Conservation (phyloP, 129 eudicot genomes). For the Flaveria ramosissima region DNA sequence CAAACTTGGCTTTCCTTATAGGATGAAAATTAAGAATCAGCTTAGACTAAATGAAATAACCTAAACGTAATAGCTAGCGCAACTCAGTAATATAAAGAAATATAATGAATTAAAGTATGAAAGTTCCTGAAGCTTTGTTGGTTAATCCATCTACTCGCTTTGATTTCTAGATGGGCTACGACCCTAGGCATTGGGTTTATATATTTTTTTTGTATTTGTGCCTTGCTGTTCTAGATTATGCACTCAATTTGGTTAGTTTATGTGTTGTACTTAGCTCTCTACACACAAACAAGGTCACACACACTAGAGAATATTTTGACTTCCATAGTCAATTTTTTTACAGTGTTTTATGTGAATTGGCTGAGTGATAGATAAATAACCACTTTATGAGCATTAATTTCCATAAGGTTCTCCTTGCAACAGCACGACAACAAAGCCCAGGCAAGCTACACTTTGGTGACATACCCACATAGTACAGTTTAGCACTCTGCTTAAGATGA, state of each 20-base stretch:
- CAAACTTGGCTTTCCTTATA: background rate
- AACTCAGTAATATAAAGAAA: background rate
- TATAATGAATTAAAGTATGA: background rate
- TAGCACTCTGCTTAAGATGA: background rate
- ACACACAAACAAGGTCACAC: background rate
- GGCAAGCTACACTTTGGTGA: background rate
- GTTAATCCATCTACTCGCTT: background rate
- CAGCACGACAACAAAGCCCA: background rate
- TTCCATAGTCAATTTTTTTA: background rate
- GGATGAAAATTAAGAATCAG: background rate
- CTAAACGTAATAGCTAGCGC: background rate
- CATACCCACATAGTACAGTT: background rate
- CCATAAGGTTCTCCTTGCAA: background rate
- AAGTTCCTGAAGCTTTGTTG: background rate
- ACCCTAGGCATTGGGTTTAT: background rate
- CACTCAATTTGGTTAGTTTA: background rate
- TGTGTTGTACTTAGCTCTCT: background rate
- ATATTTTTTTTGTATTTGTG: background rate
- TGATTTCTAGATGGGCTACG: background rate
- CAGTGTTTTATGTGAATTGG: background rate
- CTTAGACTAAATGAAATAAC: conserved; percentile 5
- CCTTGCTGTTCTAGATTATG: background rate
- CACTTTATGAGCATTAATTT: background rate
- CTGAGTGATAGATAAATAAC: background rate
- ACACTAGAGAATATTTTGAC: background rate